These are phyloP conservation scores for Pyricularia pennisetigena DNA, from an alignment of 2,329 filamentous ascomycete species.

Conservation along the genomic window DNA sequence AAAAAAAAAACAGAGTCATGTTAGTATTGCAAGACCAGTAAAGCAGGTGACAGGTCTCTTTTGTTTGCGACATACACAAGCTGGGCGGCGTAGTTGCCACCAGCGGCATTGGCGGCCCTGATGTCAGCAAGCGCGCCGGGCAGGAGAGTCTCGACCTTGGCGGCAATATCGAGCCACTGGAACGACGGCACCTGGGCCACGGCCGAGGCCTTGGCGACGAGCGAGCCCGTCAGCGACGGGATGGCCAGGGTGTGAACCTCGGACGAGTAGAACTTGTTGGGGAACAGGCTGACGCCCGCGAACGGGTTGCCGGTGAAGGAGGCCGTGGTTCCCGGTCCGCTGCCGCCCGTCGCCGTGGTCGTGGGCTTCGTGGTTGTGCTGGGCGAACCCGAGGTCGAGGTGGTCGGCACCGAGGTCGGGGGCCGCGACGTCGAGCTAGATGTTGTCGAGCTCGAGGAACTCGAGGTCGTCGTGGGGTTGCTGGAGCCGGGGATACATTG, in stretches of 20 bases:
- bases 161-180: slow-evolving; percentile 36
- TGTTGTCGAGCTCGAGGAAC: slow-evolving; percentile 47
- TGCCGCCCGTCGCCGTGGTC: slow-evolving; percentile 16
- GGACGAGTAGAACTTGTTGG: slow-evolving; percentile 45
- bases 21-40: background rate
- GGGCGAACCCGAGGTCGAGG: background rate
- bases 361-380: background rate
- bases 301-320: slow-evolving; percentile 46
- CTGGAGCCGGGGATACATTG: slow-evolving; percentile 30
- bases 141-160: slow-evolving; percentile 21
- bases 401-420: slow-evolving; percentile 68
- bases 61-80: slow-evolving; percentile 29
- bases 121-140: slow-evolving; percentile 29
- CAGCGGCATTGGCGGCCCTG: slow-evolving; percentile 24
- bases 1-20: background rate
- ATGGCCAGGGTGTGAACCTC: slow-evolving; percentile 47
- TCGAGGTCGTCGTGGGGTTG: slow-evolving; percentile 47
- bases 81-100: slow-evolving; percentile 33
- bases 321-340: slow-evolving; percentile 60
- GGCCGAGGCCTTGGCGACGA: slow-evolving; percentile 39
- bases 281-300: slow-evolving; percentile 36
- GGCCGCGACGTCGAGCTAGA: slow-evolving; percentile 28
- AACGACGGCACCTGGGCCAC: slow-evolving; percentile 43
- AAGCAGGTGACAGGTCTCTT: too few species aligned
- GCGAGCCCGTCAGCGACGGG: slow-evolving; percentile 47